A percentile compares a stretch with the other conserved stretches of the same genome.
Conservation (phyloP, 163 green algal genomes). For the Trebouxia gelatinosa region DNA sequence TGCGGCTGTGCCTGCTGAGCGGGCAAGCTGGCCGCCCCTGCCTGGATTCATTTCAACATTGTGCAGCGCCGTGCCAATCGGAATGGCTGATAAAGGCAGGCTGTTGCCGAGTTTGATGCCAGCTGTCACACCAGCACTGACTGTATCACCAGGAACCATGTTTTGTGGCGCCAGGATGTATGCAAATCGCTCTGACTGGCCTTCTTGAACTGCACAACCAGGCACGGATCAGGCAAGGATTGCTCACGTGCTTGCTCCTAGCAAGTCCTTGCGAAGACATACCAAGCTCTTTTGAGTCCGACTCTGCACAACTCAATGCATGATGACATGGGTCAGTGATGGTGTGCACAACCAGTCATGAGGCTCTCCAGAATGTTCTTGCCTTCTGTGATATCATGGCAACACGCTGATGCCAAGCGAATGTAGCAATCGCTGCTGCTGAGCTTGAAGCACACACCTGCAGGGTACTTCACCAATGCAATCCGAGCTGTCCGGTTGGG, state of each 20-base stretch:
- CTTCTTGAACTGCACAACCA: neutral
- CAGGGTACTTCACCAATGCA: slow-evolving; percentile 76
- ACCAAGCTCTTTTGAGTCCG: too few species aligned
- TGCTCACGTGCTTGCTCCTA: too few species aligned
- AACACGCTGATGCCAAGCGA: too few species aligned
- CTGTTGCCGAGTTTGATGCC: slow-evolving; percentile 79
- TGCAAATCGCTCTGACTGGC: neutral
- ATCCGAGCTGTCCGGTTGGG: slow-evolving; percentile 87
- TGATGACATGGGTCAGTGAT: too few species aligned
- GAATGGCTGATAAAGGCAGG: slow-evolving; percentile 79
- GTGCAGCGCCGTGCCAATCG: slow-evolving; percentile 74
- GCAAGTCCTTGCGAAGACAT: neutral
- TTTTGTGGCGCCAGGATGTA: slow-evolving; percentile 86
- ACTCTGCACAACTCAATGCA: too few species aligned
- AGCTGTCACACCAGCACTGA: slow-evolving; percentile 55
- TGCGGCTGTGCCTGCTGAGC: slow-evolving; percentile 61
- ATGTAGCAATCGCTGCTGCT: too few species aligned
- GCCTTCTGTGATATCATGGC: too few species aligned
- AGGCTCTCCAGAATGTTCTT: too few species aligned
- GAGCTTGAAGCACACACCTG: neutral
- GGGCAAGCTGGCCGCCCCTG: slow-evolving; percentile 70
- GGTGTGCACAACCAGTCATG: too few species aligned
- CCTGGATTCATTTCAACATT: slow-evolving; percentile 86
- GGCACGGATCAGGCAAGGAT: too few species aligned
- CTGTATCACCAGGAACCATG: slow-evolving; percentile 58